Percentiles rank a stretch among this genome's conserved stretches.
Evolutionary conservation across 1,284 basidiomycete species (phyloP).

Genomic region (Trametes sp.): DNA sequence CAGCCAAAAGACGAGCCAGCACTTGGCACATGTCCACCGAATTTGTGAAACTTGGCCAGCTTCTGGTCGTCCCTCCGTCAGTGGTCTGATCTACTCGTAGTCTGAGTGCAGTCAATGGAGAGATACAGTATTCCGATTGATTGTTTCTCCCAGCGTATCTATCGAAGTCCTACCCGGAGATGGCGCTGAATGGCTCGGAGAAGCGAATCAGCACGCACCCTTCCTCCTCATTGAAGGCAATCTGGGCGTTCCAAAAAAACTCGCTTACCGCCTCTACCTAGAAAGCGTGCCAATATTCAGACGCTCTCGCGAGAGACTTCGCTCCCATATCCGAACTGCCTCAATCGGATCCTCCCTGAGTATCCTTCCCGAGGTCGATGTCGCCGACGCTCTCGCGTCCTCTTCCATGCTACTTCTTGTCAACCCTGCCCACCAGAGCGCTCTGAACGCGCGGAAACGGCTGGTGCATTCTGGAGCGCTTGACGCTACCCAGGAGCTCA

Average conservation of each 20-base stretch:
- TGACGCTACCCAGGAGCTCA: slow-evolving; percentile 53
- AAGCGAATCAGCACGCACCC: slow-evolving; percentile 47
- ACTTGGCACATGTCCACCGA: slow-evolving; percentile 5
- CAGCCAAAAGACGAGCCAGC: no score
- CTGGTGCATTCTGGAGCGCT: slow-evolving; percentile 50
- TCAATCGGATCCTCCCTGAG: not conserved
- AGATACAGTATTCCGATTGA: not conserved
- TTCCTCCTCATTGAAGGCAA: slow-evolving; percentile 65
- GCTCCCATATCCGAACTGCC: slow-evolving; percentile 42
- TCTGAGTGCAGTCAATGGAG: not conserved
- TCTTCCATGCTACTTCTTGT: slow-evolving; percentile 62
- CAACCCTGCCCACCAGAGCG: slow-evolving; percentile 73
- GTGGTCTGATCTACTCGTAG: slow-evolving; percentile 32
- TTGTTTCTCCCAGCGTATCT: not conserved
- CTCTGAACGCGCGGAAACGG: slow-evolving; percentile 63
- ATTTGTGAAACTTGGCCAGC: slow-evolving; percentile 16
- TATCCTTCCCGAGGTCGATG: not conserved
- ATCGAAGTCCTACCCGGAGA: slow-evolving; percentile 46
- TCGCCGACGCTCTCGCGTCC: slow-evolving; percentile 38
- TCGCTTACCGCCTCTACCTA: slow-evolving; percentile 59
- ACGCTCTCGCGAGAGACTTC: slow-evolving; percentile 5
- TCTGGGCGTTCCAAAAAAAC: slow-evolving; percentile 69
- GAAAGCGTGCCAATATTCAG: slow-evolving; percentile 48
- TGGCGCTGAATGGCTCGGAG: slow-evolving; percentile 34
- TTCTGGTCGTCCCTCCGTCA: slow-evolving; percentile 32